Evolutionary conservation across 2,329 filamentous ascomycete species (phyloP), one percentile per base, ranked within the genome.

Genomic region (Thermoascus crustaceus): DNA sequence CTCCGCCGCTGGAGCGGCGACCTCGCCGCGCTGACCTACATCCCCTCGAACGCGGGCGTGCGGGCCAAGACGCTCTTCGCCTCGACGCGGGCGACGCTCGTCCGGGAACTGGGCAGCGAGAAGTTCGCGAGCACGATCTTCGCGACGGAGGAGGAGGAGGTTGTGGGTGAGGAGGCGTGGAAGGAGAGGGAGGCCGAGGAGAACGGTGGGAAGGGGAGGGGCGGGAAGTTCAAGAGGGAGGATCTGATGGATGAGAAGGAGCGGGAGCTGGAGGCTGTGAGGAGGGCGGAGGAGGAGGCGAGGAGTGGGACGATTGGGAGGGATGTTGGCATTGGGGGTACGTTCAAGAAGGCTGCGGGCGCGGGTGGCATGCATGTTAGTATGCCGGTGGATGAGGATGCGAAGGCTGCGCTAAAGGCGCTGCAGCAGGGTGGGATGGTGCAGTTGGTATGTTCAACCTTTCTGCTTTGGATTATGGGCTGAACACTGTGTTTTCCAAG

Each of bases 11-110:
- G 69, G 1, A 37, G 42, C 3, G 43, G 48, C 19, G 50, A 48
- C 22, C 53, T 68, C 21, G 60, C 73, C 24, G 75, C 75, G 2
- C 55, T 80, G 19, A 79, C 77, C 23, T 80, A 78, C 49, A 73
- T 81, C 16, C 77, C 77, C 5, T 74, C 75, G 40, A 63, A 75
- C 30, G 76, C 77, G 4, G 73, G 74, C 0, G 77, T 80, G 23
- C 72, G 77, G 22, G 69, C 76, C 41, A 81, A 81, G 60, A 81
- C 75, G 55, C 69, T 81, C 21, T 80, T 80, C 57, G 77, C 77
- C 10, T 71, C 69, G n/a, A 80, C 77, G 23, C 70, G 76, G 3
- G 58, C 76, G 20, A 78, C 75, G 1, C 61, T 81, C 9, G 65
- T 71, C 10, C 62, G 76, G 4, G 76, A 79, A 49, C 61, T 81